Percentiles rank a stretch among this genome's conserved stretches.
phyloP scores from a whole-genome alignment of 2,329 filamentous ascomycete species.

The Zalaria sp. region DNA sequence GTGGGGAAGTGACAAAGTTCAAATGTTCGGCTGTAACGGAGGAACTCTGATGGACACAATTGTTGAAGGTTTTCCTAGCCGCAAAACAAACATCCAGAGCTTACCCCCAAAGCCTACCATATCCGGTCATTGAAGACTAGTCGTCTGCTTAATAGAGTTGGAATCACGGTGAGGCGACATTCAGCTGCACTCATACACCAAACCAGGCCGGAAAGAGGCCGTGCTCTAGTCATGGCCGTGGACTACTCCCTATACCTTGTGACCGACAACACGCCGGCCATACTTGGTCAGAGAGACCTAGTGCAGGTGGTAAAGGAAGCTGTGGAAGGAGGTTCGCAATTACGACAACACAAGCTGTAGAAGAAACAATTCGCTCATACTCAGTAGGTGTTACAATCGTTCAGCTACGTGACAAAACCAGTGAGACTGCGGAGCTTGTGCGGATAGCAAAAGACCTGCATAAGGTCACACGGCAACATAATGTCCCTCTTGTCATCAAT shows the following conservation, averaged over 20 bases:
- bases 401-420: constrained; percentile 81
- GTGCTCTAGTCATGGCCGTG: constrained; percentile 23
- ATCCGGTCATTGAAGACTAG: too few species aligned
- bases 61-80: too few species aligned
- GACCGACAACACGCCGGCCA: constrained; percentile 78
- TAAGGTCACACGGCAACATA: constrained; percentile 48
- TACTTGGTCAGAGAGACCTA: constrained; percentile 60
- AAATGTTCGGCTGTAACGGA: too few species aligned
- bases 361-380: constrained; percentile 1
- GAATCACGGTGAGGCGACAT: too few species aligned
- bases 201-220: too few species aligned
- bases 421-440: constrained; percentile 58
- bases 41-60: too few species aligned
- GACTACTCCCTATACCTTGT: constrained; percentile 83
- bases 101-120: too few species aligned
- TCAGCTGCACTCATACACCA: too few species aligned
- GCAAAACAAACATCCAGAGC: too few species aligned
- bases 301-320: constrained; percentile 61
- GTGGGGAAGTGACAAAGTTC: too few species aligned
- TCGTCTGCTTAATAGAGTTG: too few species aligned
- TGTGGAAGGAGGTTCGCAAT: constrained; percentile 49
- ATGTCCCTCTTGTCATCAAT: constrained; percentile 78
- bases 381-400: constrained; percentile 57
- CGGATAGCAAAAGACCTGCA: constrained; percentile 60
- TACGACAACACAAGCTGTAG: not conserved